A percentile compares a stretch with the other conserved stretches of the same genome.
These are phyloP conservation scores for Globisporangium apiculatum DNA, from an alignment of 352 stramenopile genomes.

Conservation along the genomic window DNA sequence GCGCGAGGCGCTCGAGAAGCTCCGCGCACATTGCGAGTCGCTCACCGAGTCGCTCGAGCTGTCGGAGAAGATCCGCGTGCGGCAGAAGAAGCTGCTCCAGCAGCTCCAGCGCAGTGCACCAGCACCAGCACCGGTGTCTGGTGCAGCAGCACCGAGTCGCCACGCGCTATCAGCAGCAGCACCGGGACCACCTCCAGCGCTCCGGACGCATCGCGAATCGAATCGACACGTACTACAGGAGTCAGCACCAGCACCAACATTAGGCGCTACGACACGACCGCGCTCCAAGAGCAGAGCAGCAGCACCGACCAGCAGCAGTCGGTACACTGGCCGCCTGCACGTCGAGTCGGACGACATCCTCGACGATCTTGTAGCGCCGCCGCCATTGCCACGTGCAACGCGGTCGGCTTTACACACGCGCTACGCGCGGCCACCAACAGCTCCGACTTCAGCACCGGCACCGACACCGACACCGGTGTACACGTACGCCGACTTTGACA, in stretches of 20 bases:
- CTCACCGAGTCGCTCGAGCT: slow-evolving; percentile 75
- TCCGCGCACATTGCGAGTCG: slow-evolving; percentile 66
- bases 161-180: neutral
- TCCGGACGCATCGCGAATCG: too few species aligned
- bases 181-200: neutral
- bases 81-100: slow-evolving; percentile 74
- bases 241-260: neutral
- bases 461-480: neutral
- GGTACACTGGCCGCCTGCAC: neutral
- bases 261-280: neutral
- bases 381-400: neutral
- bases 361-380: slow-evolving; percentile 22
- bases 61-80: slow-evolving; percentile 66
- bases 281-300: neutral
- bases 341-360: slow-evolving; percentile 25
- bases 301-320: too few species aligned
- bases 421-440: neutral
- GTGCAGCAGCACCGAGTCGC: neutral
- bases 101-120: slow-evolving; percentile 29
- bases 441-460: slow-evolving; percentile 14
- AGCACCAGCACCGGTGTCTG: neutral
- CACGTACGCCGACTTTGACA: slow-evolving; percentile 35
- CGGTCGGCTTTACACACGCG: neutral
- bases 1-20: slow-evolving; percentile 56
- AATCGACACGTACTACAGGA: neutral